Evolutionary conservation across 1,284 basidiomycete genomes (phyloP).

Genomic region (Cerioporus squamosus): DNA sequence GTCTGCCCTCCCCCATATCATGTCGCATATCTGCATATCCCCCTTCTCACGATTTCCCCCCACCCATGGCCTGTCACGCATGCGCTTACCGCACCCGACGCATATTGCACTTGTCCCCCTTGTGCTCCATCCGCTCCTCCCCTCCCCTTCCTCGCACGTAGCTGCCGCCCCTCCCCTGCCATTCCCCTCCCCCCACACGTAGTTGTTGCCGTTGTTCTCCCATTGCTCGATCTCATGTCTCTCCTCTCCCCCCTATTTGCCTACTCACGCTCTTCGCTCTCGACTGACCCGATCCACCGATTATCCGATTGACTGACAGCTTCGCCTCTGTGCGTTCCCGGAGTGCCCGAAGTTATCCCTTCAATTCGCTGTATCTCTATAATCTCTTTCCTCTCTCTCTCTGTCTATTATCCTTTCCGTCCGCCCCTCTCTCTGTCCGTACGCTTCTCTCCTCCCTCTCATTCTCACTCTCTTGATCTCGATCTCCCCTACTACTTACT

Average conservation of each 20-base stretch:
- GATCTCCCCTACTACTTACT: too few species aligned
- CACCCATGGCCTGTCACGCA: conserved; percentile 3
- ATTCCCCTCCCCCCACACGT: neutral
- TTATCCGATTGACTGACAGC: too few species aligned
- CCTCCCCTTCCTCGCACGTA: neutral
- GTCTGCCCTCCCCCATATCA: neutral
- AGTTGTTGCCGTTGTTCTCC: conserved; percentile 2
- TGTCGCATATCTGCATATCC: conserved; percentile 7
- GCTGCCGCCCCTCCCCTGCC: too few species aligned
- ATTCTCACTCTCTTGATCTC: too few species aligned
- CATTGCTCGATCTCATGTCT: conserved; percentile 1
- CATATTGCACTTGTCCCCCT: neutral
- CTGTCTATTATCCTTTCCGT: too few species aligned
- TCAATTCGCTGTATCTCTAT: conserved; percentile 7
- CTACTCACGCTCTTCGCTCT: too few species aligned
- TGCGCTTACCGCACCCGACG: neutral
- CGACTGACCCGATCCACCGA: too few species aligned
- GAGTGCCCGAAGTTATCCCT: too few species aligned
- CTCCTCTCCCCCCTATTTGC: neutral
- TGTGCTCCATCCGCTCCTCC: neutral
- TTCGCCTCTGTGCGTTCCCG: too few species aligned
- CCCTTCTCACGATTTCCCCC: conserved; percentile 4
- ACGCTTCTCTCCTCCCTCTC: too few species aligned
- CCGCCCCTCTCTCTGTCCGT: too few species aligned
- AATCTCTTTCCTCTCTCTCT: neutral